Evolutionary conservation across 2,329 filamentous ascomycete genomes (phyloP), one percentile per base, ranked within the genome.

Genomic region (Colletotrichum sp.): DNA sequence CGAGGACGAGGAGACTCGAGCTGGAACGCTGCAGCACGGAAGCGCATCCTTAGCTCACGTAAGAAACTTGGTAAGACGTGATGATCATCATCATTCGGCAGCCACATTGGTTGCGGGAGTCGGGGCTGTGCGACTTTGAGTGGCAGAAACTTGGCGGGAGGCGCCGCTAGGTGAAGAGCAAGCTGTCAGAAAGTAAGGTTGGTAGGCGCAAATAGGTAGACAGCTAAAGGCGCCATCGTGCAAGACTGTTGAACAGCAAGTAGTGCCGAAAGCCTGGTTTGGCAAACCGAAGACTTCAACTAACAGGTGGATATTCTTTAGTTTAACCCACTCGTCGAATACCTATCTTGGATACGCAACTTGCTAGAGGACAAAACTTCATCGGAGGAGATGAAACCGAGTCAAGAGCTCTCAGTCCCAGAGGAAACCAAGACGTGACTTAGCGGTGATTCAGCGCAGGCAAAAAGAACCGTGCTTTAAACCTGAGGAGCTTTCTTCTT

Each of bases 71-170:
- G 49, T 36, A 30, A 57, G 24, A 57, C 36, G 70, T 52, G 26
- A 34, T 52, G 26, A 34, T 28, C 16, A n/a, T 57, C 16, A 68
- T 66, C 9, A 9, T n/a, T 32, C 15, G 13, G 34, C 59, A 75
- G 68, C 66, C 65, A 68, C 44, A 21, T 30, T 52, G 39, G 57
- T 44, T 55, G 59, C 30, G 52, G 16, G 57, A 49, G 49, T 64
- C 34, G 59, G 70, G 73, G 70, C 70, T 73, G 64, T 76, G 73
- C 59, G 44, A 65, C 59, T 52, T 52, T 52, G 44, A 12, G 70
- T 68, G 70, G 73, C 73, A 67, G 49, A 21, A 18, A 26, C 34
- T 59, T 21, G 36, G 68, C 36, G 68, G 52, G 68, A 71, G 57
- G 72, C 62, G 55, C 72, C 36, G 64, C 30, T 34, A 36, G 21